A percentile compares a stretch with the other conserved stretches of the same genome.
Conservation (phyloP, 2,329 filamentous ascomycete species). For the Gnomoniopsis smithogilvyi region DNA sequence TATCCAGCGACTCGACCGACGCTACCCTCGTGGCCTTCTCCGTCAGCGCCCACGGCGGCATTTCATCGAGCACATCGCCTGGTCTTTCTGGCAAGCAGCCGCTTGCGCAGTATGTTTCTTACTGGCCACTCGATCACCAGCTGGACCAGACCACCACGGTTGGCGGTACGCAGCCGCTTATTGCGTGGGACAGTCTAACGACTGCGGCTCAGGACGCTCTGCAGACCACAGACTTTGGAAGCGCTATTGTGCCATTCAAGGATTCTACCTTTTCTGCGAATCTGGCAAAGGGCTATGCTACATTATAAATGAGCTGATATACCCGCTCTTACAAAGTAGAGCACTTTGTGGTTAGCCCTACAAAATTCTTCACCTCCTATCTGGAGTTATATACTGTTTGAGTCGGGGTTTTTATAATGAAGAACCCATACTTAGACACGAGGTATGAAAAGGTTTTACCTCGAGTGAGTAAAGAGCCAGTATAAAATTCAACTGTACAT, state of each 20-base stretch:
- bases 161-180: conserved; percentile 35
- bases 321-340: not conserved
- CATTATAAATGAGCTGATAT: not conserved
- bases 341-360: too few relatives aligned
- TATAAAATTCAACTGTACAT: too few relatives aligned
- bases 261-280: conserved; percentile 9
- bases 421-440: too few relatives aligned
- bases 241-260: conserved; percentile 10
- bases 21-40: conserved; percentile 33
- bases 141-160: conserved; percentile 31
- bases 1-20: conserved; percentile 25
- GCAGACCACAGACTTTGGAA: conserved; percentile 35
- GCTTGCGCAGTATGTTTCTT: conserved; percentile 31
- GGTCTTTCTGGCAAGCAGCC: conserved; percentile 21
- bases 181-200: conserved; percentile 41
- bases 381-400: too few relatives aligned
- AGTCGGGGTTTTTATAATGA: too few relatives aligned
- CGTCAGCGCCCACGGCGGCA: conserved; percentile 36
- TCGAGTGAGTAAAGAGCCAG: too few relatives aligned
- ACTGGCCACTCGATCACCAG: conserved; percentile 32
- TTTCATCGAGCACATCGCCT: conserved; percentile 10
- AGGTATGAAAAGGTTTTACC: too few relatives aligned
- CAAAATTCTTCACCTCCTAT: too few relatives aligned
- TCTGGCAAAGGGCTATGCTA: conserved; percentile 7
- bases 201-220: conserved; percentile 32